Evolutionary conservation across 73 alveolate genomes (phyloP).

Genomic region (Paramecium bursaria): DNA sequence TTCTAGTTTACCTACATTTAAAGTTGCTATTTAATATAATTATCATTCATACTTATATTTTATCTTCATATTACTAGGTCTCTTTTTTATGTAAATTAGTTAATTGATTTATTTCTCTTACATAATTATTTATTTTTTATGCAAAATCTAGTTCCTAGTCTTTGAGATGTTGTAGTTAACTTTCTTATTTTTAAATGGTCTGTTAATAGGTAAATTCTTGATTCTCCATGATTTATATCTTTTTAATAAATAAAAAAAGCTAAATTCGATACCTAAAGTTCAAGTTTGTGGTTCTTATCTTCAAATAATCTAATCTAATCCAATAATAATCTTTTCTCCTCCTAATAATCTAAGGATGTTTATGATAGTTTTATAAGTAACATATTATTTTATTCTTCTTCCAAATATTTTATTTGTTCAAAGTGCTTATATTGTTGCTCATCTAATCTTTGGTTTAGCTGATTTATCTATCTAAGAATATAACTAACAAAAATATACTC

Average conservation of each 20-base stretch:
- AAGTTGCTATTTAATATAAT: background rate
- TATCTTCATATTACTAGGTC: background rate
- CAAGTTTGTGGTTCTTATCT: background rate
- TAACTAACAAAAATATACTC: background rate
- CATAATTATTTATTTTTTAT: background rate
- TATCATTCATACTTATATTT: background rate
- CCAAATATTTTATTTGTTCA: conserved; percentile 20
- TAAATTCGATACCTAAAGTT: conserved; percentile 7
- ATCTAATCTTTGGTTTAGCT: conserved; percentile 40
- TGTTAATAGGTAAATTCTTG: conserved; percentile 29
- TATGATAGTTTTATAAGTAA: no score
- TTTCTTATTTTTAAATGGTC: no score
- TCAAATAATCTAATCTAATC: conserved; percentile 28
- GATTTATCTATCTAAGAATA: background rate
- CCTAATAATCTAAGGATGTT: conserved; percentile 52
- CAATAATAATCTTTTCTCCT: background rate
- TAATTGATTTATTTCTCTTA: conserved; percentile 13
- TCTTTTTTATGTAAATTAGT: background rate
- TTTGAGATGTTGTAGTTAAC: no score
- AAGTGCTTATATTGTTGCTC: conserved; percentile 19
- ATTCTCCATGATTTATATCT: conserved; percentile 6
- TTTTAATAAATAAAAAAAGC: conserved; percentile 9
- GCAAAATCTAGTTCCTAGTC: no score
- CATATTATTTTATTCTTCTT: conserved; percentile 4
- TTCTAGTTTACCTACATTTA: background rate